Base-by-base conservation (phyloP, 208 protist species). In the Trypanosoma lewisi region DNA sequence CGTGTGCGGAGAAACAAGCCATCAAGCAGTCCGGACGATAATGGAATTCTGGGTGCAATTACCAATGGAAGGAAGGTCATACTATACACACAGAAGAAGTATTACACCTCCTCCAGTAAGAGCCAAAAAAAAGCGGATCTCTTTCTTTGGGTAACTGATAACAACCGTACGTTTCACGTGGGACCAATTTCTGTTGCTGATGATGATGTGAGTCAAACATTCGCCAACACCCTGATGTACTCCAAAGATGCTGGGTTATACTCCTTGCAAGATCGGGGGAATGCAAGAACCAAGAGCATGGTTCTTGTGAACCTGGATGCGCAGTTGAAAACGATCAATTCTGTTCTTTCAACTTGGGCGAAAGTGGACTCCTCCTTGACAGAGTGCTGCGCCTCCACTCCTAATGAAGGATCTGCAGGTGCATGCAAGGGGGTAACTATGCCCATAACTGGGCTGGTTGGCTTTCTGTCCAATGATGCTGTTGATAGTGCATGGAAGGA, bases 81-180 rank as follows among this genome's bases (percentile, higher is more conserved):
- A 6, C 25, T 63, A 16, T 63, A 50, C 48, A 37, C 57, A 14
- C 42, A 63, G n/a, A 28, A n/a, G 12, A n/a, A 8, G 28, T 59
- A 17, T 34, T 47, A 28, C 23, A 52, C 17, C 5, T 52, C 25
- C 30, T 17, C n/a, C 2, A 23, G 57, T n/a, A 31, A 52, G n/a
- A 30, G 5, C 2, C 2, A 34, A 16, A 14, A 11, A 5, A 17
- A 4, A 16, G 5, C 39, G 28, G 23, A n/a, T n/a, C 57, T 63
- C n/a, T 42, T 25, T 17, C 44, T 63, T 17, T 63, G 57, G 57
- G 30, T 63, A 4, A 63, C 42, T 8, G 57, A 63, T 30, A 27
- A 37, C 28, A 63, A 39, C n/a, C 57, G 57, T 14, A 52, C 31
- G n/a, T 30, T 39, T 33, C 17, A 27, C 25, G 37, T 63, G 8